These are phyloP conservation scores for Fraxinus greggii DNA, from an alignment of 305 asterid genomes.

Conservation along the genomic window DNA sequence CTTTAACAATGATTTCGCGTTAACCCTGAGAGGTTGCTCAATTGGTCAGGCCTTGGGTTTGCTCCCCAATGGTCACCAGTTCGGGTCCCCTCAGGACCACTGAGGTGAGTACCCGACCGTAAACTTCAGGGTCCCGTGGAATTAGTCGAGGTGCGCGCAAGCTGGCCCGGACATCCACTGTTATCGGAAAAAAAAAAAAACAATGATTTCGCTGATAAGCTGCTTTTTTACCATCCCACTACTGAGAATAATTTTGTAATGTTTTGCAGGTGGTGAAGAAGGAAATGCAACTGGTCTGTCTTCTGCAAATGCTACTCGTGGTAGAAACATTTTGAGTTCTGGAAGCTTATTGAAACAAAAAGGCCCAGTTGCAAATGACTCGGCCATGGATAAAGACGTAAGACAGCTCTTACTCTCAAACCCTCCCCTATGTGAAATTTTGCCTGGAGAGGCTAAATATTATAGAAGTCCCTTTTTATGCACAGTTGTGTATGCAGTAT, in stretches of 20 bases:
- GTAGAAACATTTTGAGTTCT: slow-evolving; percentile 52
- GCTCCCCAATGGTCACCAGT: too few relatives aligned
- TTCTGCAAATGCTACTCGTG: slow-evolving; percentile 47
- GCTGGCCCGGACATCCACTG: too few relatives aligned
- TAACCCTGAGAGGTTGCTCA: too few relatives aligned
- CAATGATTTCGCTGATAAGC: not conserved
- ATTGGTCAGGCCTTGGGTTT: too few relatives aligned
- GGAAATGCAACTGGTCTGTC: slow-evolving; percentile 46
- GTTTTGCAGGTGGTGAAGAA: slow-evolving; percentile 67
- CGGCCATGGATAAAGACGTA: slow-evolving; percentile 56
- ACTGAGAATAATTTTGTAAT: not conserved
- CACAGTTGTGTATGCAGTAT: not conserved
- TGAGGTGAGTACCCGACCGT: too few relatives aligned
- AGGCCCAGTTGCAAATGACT: slow-evolving; percentile 46
- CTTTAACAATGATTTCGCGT: too few relatives aligned
- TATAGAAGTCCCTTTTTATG: not conserved
- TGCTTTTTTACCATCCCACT: not conserved
- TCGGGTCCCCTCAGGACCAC: too few relatives aligned
- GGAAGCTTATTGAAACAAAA: slow-evolving; percentile 64
- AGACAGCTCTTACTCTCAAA: not conserved
- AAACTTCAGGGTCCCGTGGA: too few relatives aligned
- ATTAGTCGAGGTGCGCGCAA: too few relatives aligned
- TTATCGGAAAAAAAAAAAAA: too few relatives aligned
- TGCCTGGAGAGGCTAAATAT: not conserved
- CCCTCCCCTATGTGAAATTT: not conserved